phyloP scores from a whole-genome alignment of 345 rosid species.

The Corchorus olitorius region DNA sequence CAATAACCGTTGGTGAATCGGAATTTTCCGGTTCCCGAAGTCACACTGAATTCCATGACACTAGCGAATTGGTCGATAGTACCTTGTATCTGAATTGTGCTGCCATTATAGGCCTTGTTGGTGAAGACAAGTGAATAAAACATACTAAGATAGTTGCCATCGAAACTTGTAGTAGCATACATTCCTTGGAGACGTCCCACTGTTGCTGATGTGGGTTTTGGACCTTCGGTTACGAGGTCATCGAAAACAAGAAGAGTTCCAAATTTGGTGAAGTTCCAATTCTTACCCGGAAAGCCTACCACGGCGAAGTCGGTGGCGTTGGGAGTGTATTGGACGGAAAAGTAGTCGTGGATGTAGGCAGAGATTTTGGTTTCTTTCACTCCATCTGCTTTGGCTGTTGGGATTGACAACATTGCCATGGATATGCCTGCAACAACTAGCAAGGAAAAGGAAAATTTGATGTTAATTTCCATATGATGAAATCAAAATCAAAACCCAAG shows the following conservation, averaged over 20 bases:
- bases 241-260: conserved; percentile 7
- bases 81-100: conserved; percentile 8
- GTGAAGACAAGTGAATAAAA: not conserved
- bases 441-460: not conserved
- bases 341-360: conserved; percentile 17
- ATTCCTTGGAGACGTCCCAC: conserved; percentile 17
- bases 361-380: conserved; percentile 16
- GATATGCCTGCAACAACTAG: not conserved
- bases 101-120: conserved; percentile 11
- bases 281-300: conserved; percentile 14
- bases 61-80: not conserved
- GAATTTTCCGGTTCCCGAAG: conserved; percentile 6
- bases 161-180: not conserved
- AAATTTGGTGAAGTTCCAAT: conserved; percentile 12
- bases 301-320: conserved; percentile 15
- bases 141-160: not conserved
- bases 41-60: not conserved
- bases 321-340: not conserved
- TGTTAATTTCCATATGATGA: not conserved
- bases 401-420: not conserved
- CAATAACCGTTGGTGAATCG: not conserved
- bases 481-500: not conserved
- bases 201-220: not conserved
- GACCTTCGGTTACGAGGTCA: conserved; percentile 12
- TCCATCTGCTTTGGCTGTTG: not conserved